phyloP scores from a whole-genome alignment of 768 basidiomycete genomes.

The Leucocoprinus birnbaumii region DNA sequence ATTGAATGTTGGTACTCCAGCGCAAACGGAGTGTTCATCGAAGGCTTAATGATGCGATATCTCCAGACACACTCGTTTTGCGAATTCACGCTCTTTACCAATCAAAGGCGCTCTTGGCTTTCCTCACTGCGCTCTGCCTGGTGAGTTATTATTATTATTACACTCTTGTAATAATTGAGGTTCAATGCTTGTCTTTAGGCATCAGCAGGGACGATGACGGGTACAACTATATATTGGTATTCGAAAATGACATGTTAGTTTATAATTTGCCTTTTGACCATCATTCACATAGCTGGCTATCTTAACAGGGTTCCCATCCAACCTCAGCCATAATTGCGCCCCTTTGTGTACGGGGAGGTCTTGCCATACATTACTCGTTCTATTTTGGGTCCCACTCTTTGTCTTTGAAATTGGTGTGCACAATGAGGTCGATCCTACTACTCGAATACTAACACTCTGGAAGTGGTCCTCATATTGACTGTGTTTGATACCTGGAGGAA shows the following conservation, averaged over 20 bases:
- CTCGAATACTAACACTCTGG: not conserved
- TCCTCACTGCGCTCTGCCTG: not conserved
- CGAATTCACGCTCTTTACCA: constrained; percentile 5
- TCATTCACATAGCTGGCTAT: not conserved
- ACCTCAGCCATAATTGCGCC: too few relatives aligned
- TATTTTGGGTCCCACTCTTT: constrained; percentile 7
- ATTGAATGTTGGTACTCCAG: constrained; percentile 6
- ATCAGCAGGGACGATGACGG: constrained; percentile 4
- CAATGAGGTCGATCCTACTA: not conserved
- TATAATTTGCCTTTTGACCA: not conserved
- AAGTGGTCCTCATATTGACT: not conserved
- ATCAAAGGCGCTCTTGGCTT: not conserved
- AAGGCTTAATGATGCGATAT: not conserved
- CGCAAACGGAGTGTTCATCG: not conserved
- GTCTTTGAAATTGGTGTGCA: constrained; percentile 1
- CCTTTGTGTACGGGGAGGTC: not conserved
- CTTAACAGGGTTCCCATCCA: not conserved
- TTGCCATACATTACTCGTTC: not conserved
- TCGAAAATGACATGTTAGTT: not conserved
- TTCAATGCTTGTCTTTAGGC: not conserved
- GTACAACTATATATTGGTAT: not conserved
- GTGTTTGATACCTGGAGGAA: constrained; percentile 1
- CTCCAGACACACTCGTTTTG: not conserved
- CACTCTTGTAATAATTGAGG: not conserved
- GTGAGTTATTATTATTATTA: too few relatives aligned